Evolutionary conservation across 345 rosid genomes (phyloP).

Genomic region (Populus simonii): DNA sequence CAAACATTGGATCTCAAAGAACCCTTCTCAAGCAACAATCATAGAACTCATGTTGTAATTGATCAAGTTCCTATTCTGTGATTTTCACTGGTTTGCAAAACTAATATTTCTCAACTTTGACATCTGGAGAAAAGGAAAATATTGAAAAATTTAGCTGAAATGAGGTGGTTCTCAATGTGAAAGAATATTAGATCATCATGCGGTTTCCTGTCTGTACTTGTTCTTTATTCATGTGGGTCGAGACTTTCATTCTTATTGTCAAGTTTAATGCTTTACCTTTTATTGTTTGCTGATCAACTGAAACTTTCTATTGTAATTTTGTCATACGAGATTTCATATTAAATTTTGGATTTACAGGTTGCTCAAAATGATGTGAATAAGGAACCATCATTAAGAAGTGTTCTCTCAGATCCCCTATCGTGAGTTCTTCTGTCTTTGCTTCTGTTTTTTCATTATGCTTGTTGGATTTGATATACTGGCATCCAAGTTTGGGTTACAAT

Average conservation of each 20-base stretch:
- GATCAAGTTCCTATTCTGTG: background rate
- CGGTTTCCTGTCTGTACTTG: background rate
- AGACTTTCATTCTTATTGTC: background rate
- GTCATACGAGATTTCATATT: constrained; percentile 30
- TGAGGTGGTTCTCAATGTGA: background rate
- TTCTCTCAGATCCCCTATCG: constrained; percentile 96
- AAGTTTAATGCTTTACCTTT: background rate
- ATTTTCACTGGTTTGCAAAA: background rate
- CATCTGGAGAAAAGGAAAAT: background rate
- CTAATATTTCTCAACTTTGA: background rate
- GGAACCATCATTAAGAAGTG: constrained; percentile 89
- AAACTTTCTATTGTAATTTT: constrained; percentile 23
- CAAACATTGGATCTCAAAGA: background rate
- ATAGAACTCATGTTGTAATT: constrained; percentile 1
- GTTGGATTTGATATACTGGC: constrained; percentile 4
- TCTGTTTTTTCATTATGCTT: constrained; percentile 8
- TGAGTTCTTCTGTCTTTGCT: constrained; percentile 48
- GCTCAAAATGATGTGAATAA: constrained; percentile 50
- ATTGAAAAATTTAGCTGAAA: background rate
- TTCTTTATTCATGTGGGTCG: background rate
- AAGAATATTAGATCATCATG: background rate
- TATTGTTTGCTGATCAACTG: background rate
- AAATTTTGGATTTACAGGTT: constrained; percentile 59
- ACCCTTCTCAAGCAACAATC: no score
- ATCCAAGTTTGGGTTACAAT: background rate